Percentiles rank a stretch among this genome's conserved stretches.
Evolutionary conservation across 805 yeast species (phyloP).

Genomic region (Barnettozyma salicaria): DNA sequence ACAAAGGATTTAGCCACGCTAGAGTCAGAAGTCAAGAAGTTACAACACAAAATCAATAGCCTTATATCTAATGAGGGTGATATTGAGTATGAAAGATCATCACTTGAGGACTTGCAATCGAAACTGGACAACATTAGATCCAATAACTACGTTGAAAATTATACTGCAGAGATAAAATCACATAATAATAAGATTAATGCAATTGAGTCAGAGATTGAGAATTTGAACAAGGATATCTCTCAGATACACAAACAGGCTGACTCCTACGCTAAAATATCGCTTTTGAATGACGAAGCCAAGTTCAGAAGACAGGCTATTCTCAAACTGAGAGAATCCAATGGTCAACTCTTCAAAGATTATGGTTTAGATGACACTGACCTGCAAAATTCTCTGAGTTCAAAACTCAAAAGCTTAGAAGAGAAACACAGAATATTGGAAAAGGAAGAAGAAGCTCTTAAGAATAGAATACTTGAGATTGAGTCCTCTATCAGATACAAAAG

Average conservation of each 20-base stretch:
- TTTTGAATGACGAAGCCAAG: conserved; percentile 36
- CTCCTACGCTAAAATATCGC: conserved; percentile 44
- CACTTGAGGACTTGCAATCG: conserved; percentile 34
- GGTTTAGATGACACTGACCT: conserved; percentile 17
- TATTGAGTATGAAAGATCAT: conserved; percentile 39
- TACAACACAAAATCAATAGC: conserved; percentile 34
- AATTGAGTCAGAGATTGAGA: conserved; percentile 45
- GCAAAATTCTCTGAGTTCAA: conserved; percentile 12
- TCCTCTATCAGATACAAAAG: conserved; percentile 16
- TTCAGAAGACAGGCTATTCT: conserved; percentile 28
- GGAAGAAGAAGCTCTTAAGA: conserved; percentile 11
- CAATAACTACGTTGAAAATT: conserved; percentile 23
- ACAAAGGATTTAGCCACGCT: conserved; percentile 34
- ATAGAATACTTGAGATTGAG: conserved; percentile 18
- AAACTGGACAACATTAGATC: conserved; percentile 30
- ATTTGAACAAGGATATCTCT: conserved; percentile 43
- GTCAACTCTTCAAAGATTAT: conserved; percentile 18
- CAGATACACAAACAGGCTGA: conserved; percentile 54
- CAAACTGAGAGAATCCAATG: conserved; percentile 26
- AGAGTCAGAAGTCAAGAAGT: conserved; percentile 30
- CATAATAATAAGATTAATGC: conserved; percentile 33
- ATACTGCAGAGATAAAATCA: conserved; percentile 32
- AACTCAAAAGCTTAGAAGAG: conserved; percentile 4
- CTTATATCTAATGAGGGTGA: conserved; percentile 40
- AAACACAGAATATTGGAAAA: background rate